Percentiles rank a stretch among this genome's conserved stretches.
phyloP scores from a whole-genome alignment of 2,329 filamentous ascomycete species.

The Pestalotiopsis sp. region DNA sequence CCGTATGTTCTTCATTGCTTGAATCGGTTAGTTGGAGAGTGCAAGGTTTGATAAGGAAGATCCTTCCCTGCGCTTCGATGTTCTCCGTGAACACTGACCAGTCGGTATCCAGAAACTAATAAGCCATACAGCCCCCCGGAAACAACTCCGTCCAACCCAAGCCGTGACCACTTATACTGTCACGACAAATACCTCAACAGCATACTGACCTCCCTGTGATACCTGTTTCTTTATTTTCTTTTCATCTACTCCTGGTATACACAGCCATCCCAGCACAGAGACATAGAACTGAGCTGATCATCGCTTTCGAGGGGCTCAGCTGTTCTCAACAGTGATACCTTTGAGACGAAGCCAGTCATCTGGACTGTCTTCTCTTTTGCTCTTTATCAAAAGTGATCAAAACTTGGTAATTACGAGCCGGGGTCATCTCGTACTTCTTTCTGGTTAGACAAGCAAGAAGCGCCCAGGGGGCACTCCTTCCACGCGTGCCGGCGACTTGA shows the following conservation, averaged over 20 bases:
- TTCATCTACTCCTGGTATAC: background rate
- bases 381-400: background rate
- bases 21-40: slow-evolving; percentile 8
- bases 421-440: background rate
- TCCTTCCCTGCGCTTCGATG: background rate
- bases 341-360: background rate
- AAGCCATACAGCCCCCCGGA: slow-evolving; percentile 9
- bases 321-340: background rate
- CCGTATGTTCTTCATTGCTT: slow-evolving; percentile 9
- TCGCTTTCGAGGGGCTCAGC: slow-evolving; percentile 14
- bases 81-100: background rate
- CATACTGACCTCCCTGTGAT: background rate
- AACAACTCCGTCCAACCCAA: background rate
- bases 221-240: background rate
- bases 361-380: slow-evolving; percentile 18
- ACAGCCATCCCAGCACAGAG: background rate
- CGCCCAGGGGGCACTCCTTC: slow-evolving; percentile 24
- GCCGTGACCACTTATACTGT: slow-evolving; percentile 1
- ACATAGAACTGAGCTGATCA: slow-evolving; percentile 1
- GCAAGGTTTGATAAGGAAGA: slow-evolving; percentile 5
- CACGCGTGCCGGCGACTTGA: slow-evolving; percentile 32
- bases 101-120: slow-evolving; percentile 5
- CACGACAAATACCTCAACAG: background rate
- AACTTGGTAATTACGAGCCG: background rate
- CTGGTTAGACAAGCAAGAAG: background rate